phyloP scores from a whole-genome alignment of 352 stramenopile species.

The Albugo laibachii region DNA sequence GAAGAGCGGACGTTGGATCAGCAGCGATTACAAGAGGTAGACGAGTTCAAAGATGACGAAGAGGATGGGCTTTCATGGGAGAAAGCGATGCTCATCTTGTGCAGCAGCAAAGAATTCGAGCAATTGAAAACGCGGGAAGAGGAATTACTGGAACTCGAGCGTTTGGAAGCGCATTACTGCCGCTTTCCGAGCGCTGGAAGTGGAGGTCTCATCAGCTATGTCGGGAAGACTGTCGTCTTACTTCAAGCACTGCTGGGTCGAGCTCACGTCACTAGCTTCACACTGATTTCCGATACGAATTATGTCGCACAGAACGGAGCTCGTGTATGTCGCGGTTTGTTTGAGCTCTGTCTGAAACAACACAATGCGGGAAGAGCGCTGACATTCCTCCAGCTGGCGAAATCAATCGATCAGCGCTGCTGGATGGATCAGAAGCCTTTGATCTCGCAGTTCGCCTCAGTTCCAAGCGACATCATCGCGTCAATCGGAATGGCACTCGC shows the following conservation, averaged over 20 bases:
- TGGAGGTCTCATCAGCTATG: constrained; percentile 80
- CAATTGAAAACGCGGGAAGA: constrained; percentile 93
- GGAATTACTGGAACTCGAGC: constrained; percentile 85
- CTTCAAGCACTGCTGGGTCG: constrained; percentile 75
- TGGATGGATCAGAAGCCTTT: constrained; percentile 95
- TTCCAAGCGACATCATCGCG: constrained; percentile 72
- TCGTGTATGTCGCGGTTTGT: constrained; percentile 92
- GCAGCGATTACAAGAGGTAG: constrained; percentile 2
- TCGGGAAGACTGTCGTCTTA: constrained; percentile 94
- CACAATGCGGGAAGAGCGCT: constrained; percentile 70
- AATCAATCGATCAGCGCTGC: constrained; percentile 92
- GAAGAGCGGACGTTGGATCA: background rate
- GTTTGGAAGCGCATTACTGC: constrained; percentile 75
- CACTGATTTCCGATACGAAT: constrained; percentile 97
- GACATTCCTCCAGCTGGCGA: constrained; percentile 91
- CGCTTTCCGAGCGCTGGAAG: constrained; percentile 71
- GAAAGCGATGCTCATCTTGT: constrained; percentile 45
- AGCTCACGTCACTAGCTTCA: constrained; percentile 87
- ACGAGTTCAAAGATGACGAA: constrained; percentile 22
- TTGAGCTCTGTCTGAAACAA: constrained; percentile 95
- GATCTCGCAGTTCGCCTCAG: constrained; percentile 76
- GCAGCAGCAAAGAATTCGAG: constrained; percentile 87
- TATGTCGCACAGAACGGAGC: constrained; percentile 98
- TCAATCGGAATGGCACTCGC: constrained; percentile 33
- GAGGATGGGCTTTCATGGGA: constrained; percentile 21